phyloP scores from a whole-genome alignment of 129 eudicot genomes.

The Lactuca saligna region DNA sequence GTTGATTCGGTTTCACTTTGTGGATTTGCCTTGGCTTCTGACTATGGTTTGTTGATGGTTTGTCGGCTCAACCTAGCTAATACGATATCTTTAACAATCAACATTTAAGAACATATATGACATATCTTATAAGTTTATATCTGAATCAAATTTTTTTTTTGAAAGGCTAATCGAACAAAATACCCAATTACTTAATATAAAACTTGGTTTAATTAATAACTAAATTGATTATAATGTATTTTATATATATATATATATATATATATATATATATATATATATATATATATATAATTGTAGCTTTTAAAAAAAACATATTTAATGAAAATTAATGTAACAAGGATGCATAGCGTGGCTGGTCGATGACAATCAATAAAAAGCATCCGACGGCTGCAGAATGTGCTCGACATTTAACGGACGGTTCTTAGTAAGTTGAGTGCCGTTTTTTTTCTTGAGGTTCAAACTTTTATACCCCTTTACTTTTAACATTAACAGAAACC shows the following conservation, averaged over 20 bases:
- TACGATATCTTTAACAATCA: too few species aligned
- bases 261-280: too few species aligned
- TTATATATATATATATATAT: too few species aligned
- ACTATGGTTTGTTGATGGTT: too few species aligned
- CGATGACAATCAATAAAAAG: conserved; percentile 5
- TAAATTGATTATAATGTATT: too few species aligned
- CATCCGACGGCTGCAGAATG: conserved; percentile 26
- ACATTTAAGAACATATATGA: too few species aligned
- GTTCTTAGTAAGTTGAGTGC: conserved; percentile 41
- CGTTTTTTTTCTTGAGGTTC: conserved; percentile 74
- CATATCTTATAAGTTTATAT: too few species aligned
- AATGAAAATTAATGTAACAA: not conserved
- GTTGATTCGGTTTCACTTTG: too few species aligned
- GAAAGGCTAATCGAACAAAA: too few species aligned
- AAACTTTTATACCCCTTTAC: conserved; percentile 51
- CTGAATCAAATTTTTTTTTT: too few species aligned
- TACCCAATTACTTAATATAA: not conserved
- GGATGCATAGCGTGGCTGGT: not conserved
- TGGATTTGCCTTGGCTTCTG: too few species aligned
- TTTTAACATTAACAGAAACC: conserved; percentile 51
- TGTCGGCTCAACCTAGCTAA: too few species aligned
- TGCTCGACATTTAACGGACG: conserved; percentile 20
- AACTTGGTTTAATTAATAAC: not conserved
- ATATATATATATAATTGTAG: not conserved
- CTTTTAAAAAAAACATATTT: not conserved